Conservation (phyloP, 2,329 filamentous ascomycete genomes). For the Venturia oleaginea region DNA sequence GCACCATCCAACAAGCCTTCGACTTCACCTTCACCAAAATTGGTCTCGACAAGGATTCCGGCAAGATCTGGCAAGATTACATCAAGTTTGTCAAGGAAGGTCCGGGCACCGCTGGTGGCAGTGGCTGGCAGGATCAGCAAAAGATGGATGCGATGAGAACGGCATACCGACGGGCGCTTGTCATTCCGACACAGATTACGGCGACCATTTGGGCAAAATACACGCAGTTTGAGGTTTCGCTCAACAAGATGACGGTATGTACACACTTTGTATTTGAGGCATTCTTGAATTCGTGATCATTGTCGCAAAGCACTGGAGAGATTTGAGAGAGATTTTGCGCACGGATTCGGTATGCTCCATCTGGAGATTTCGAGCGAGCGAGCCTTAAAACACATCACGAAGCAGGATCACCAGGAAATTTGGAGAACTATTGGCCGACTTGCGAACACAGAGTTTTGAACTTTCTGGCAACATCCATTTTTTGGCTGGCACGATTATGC, state of each 20-base stretch:
- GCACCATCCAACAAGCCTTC: slow-evolving; percentile 75
- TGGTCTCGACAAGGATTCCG: slow-evolving; percentile 84
- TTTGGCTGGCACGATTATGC: neutral
- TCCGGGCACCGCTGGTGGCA: slow-evolving; percentile 76
- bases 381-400: neutral
- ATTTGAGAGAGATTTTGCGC: neutral
- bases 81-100: slow-evolving; percentile 85
- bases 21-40: slow-evolving; percentile 86
- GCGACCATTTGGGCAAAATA: slow-evolving; percentile 94
- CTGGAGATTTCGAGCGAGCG: neutral
- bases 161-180: slow-evolving; percentile 83
- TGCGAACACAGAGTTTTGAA: neutral
- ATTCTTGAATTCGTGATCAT: neutral
- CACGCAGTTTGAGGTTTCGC: slow-evolving; percentile 85
- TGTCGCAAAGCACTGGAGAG: neutral
- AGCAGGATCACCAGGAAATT: neutral
- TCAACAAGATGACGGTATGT: slow-evolving; percentile 83
- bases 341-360: neutral
- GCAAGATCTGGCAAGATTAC: slow-evolving; percentile 87
- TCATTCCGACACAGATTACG: slow-evolving; percentile 73
- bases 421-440: neutral
- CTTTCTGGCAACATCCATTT: neutral
- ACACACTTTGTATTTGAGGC: neutral
- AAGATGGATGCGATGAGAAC: slow-evolving; percentile 94
- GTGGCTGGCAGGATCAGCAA: slow-evolving; percentile 90